These are phyloP conservation scores for Vitis hybrid DNA, from an alignment of 177 flowering plant genomes.

Conservation along the genomic window DNA sequence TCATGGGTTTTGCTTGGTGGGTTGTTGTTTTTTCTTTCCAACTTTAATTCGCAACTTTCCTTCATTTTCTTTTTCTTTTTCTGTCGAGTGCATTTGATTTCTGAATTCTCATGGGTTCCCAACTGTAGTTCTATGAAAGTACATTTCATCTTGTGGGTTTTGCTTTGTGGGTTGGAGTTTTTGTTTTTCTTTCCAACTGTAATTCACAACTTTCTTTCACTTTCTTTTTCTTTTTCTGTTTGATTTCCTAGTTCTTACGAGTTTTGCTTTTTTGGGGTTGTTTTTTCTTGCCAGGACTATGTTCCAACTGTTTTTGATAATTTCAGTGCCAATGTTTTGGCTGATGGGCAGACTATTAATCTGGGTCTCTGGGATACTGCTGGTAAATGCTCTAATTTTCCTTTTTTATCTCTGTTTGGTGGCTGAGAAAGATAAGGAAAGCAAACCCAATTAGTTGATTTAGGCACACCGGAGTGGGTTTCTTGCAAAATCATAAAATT, in stretches of 20 bases:
- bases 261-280: constrained; percentile 1
- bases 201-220: neutral
- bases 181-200: too few relatives aligned
- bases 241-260: constrained; percentile 1
- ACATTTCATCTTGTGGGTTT: too few relatives aligned
- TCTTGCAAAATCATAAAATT: too few relatives aligned
- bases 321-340: constrained; percentile 70
- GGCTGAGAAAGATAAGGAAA: neutral
- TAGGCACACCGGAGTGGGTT: neutral
- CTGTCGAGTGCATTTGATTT: too few relatives aligned
- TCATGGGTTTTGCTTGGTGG: neutral
- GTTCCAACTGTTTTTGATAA: constrained; percentile 79
- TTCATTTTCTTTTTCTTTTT: constrained; percentile 25
- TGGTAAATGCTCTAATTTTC: constrained; percentile 31
- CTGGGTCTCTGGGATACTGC: constrained; percentile 85
- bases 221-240: constrained; percentile 6
- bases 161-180: too few relatives aligned
- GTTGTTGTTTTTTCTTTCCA: constrained; percentile 18
- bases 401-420: constrained; percentile 1
- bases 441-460: neutral
- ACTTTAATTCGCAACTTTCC: constrained; percentile 77
- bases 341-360: constrained; percentile 60
- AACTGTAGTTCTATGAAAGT: too few relatives aligned
- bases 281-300: constrained; percentile 47
- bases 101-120: too few relatives aligned